phyloP scores from a whole-genome alignment of 164 flowering plant species.

The Cinnamomum micranthum region DNA sequence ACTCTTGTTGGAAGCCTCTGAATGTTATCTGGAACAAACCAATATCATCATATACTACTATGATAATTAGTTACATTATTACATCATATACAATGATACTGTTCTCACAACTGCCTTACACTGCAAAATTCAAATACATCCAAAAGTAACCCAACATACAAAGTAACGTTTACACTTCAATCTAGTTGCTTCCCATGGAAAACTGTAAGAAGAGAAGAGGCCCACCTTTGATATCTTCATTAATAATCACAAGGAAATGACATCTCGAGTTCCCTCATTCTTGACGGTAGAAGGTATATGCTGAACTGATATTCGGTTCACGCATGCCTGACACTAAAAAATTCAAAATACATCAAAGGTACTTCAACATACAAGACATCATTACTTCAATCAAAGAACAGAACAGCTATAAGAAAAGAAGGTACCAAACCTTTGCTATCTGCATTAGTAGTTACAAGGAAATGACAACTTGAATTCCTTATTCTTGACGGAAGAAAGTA shows the following conservation, averaged over 20 bases:
- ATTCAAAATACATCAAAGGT: not conserved
- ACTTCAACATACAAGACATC: not conserved
- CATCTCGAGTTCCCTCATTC: conserved; percentile 16
- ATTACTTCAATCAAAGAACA: too few species aligned
- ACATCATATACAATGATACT: too few species aligned
- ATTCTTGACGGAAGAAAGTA: conserved; percentile 40
- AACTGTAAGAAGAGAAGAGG: not conserved
- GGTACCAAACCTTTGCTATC: not conserved
- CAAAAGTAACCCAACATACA: not conserved
- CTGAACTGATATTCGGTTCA: conserved; percentile 22
- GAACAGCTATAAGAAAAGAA: not conserved
- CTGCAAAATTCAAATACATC: not conserved
- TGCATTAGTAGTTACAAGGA: not conserved
- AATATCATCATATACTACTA: too few species aligned
- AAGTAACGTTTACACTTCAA: too few species aligned
- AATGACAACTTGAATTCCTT: not conserved
- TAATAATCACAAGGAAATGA: not conserved
- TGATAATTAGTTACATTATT: too few species aligned
- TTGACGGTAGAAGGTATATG: conserved; percentile 41
- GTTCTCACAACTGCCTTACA: not conserved
- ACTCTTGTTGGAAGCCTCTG: too few species aligned
- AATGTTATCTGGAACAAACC: too few species aligned
- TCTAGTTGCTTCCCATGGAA: not conserved
- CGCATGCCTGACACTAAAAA: not conserved
- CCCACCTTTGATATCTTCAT: not conserved